Evolutionary conservation across 257 asterid species (phyloP).

Genomic region (Verbena officinalis): DNA sequence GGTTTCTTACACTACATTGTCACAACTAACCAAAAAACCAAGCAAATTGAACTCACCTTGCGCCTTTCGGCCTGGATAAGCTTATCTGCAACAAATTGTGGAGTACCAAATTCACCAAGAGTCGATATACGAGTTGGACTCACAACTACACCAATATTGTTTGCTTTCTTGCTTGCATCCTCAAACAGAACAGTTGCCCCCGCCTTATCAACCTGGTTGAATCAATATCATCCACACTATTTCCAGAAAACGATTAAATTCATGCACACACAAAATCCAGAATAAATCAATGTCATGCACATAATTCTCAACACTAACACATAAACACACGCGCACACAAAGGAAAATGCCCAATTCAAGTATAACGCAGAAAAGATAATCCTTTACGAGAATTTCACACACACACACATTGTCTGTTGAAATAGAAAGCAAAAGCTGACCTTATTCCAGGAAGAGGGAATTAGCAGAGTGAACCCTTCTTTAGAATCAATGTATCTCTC

Average conservation of each 20-base stretch:
- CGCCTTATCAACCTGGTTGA: slow-evolving; percentile 81
- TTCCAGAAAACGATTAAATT: slow-evolving; percentile 5
- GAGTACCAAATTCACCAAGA: slow-evolving; percentile 79
- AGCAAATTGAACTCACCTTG: slow-evolving; percentile 48
- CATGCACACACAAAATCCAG: slow-evolving; percentile 36
- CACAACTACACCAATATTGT: slow-evolving; percentile 85
- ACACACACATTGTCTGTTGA: background rate
- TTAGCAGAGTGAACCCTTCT: slow-evolving; percentile 80
- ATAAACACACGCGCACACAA: background rate
- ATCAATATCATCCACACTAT: slow-evolving; percentile 13
- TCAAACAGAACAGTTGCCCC: slow-evolving; percentile 87
- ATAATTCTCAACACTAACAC: slow-evolving; percentile 13
- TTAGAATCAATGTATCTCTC: slow-evolving; percentile 61
- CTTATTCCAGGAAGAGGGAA: slow-evolving; percentile 84
- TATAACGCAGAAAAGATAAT: background rate
- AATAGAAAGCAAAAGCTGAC: slow-evolving; percentile 26
- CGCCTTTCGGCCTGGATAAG: slow-evolving; percentile 87
- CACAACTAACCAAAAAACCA: background rate
- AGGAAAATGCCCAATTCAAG: slow-evolving; percentile 5
- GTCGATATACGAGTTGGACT: slow-evolving; percentile 71
- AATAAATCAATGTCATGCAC: slow-evolving; percentile 18
- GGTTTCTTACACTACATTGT: slow-evolving; percentile 7
- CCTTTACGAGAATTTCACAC: background rate
- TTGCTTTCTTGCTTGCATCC: slow-evolving; percentile 64
- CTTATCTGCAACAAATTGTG: slow-evolving; percentile 86